These are phyloP conservation scores for Termitomyces sp. DNA, from an alignment of 768 basidiomycete species.

Conservation along the genomic window DNA sequence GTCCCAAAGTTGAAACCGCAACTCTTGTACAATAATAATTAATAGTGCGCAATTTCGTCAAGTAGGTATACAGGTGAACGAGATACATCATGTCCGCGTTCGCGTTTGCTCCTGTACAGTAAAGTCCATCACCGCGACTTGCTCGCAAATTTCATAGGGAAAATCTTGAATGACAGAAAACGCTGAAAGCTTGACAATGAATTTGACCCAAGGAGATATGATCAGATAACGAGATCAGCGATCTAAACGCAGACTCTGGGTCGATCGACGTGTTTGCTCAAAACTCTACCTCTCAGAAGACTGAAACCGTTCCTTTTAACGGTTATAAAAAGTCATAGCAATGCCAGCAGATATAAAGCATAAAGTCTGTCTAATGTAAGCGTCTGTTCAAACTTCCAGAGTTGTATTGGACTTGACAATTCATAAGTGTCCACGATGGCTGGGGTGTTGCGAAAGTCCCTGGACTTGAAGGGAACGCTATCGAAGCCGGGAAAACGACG, in stretches of 20 bases:
- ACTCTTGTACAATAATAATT: background rate
- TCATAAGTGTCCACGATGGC: slow-evolving; percentile 87
- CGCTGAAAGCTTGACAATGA: too few species aligned
- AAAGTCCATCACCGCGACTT: too few species aligned
- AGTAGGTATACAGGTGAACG: too few species aligned
- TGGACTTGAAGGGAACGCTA: slow-evolving; percentile 84
- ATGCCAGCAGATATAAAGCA: slow-evolving; percentile 56
- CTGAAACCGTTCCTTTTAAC: background rate
- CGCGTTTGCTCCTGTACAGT: too few species aligned
- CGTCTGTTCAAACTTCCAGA: slow-evolving; percentile 8
- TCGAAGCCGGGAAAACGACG: slow-evolving; percentile 78
- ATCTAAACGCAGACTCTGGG: background rate
- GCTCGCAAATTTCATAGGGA: too few species aligned
- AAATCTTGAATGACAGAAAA: too few species aligned
- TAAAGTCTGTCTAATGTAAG: slow-evolving; percentile 91
- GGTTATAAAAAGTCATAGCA: background rate
- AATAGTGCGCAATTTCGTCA: too few species aligned
- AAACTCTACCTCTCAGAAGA: background rate
- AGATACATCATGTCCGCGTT: too few species aligned
- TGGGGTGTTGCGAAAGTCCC: slow-evolving; percentile 79
- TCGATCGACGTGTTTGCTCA: background rate
- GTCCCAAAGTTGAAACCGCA: background rate
- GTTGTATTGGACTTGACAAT: background rate
- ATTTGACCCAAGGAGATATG: background rate
- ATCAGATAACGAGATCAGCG: slow-evolving; percentile 3